phyloP scores from a whole-genome alignment of 768 basidiomycete genomes.

The Termitomyces eurrhizus region DNA sequence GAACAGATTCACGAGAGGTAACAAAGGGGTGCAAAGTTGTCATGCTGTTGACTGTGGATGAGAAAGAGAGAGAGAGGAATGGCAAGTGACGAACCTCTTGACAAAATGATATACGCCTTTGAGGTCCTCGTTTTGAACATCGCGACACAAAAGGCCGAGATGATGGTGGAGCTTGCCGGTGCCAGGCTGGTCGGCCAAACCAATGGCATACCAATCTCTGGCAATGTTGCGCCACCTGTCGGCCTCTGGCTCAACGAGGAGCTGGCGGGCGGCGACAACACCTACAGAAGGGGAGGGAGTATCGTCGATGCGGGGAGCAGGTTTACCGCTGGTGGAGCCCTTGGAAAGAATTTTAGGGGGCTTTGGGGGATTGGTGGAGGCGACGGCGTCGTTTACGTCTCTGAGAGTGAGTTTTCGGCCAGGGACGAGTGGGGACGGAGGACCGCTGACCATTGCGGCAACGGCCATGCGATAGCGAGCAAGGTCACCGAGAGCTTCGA shows the following conservation, averaged over 20 bases:
- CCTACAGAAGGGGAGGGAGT: conserved; percentile 80
- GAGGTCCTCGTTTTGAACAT: conserved; percentile 78
- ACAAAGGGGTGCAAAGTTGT: conserved; percentile 86
- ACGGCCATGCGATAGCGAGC: conserved; percentile 94
- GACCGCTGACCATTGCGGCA: conserved; percentile 73
- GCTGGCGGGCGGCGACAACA: conserved; percentile 69
- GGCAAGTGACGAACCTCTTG: conserved; percentile 66
- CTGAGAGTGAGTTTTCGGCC: conserved; percentile 48
- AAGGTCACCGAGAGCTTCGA: conserved; percentile 95
- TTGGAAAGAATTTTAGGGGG: conserved; percentile 4
- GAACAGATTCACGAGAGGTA: conserved; percentile 85
- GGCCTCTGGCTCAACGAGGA: conserved; percentile 87
- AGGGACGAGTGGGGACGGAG: conserved; percentile 25
- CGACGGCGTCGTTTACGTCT: conserved; percentile 47
- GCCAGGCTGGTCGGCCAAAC: conserved; percentile 87
- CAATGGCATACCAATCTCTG: conserved; percentile 88
- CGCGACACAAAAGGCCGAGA: conserved; percentile 81
- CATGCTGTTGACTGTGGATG: conserved; percentile 52
- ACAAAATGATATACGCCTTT: conserved; percentile 89
- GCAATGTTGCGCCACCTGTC: conserved; percentile 91
- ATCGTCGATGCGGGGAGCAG: conserved; percentile 56
- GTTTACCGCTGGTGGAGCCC: conserved; percentile 42
- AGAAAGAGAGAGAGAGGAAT: neutral
- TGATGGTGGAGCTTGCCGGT: conserved; percentile 94
- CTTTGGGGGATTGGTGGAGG: conserved; percentile 16